These are phyloP conservation scores for Penicillium sp. DNA, from an alignment of 2,329 filamentous ascomycete species.

Conservation along the genomic window DNA sequence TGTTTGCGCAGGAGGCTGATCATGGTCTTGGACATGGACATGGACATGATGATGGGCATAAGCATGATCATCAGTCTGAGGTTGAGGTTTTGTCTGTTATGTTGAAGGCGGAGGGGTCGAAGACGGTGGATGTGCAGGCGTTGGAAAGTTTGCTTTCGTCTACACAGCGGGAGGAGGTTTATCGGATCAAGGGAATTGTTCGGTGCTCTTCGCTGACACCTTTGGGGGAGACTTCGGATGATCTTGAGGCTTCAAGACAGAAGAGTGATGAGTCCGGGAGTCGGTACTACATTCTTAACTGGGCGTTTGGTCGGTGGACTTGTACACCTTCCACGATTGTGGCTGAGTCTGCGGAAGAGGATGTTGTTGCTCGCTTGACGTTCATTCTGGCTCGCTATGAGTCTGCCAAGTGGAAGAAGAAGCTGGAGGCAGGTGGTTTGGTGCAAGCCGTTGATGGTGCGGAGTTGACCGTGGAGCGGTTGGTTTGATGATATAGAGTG, in stretches of 20 bases:
- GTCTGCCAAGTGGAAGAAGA: slow-evolving; percentile 51
- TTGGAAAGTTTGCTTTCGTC: slow-evolving; percentile 67
- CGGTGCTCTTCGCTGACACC: slow-evolving; percentile 44
- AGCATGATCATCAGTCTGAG: slow-evolving; percentile 70
- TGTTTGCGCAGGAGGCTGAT: slow-evolving; percentile 48
- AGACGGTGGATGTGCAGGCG: slow-evolving; percentile 57
- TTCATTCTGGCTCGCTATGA: slow-evolving; percentile 51
- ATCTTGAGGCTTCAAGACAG: slow-evolving; percentile 27
- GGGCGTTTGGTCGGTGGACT: slow-evolving; percentile 96
- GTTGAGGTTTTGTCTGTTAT: slow-evolving; percentile 90
- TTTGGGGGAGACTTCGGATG: slow-evolving; percentile 50
- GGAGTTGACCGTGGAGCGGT: slow-evolving; percentile 34
- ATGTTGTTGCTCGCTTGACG: slow-evolving; percentile 43
- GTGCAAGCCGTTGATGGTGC: slow-evolving; percentile 28
- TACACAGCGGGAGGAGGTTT: slow-evolving; percentile 90
- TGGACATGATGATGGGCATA: slow-evolving; percentile 44
- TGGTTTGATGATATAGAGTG: slow-evolving; percentile 25
- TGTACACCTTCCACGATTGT: slow-evolving; percentile 64
- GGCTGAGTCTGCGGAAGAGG: slow-evolving; percentile 30
- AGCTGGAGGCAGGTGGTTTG: slow-evolving; percentile 43
- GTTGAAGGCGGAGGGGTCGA: slow-evolving; percentile 49
- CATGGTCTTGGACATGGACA: slow-evolving; percentile 38
- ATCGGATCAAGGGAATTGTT: slow-evolving; percentile 81
- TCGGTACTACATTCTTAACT: slow-evolving; percentile 85
- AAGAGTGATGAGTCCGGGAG: slow-evolving; percentile 33